These are phyloP conservation scores for Colletotrichum sp. DNA, from an alignment of 2,329 filamentous ascomycete species.

Conservation along the genomic window DNA sequence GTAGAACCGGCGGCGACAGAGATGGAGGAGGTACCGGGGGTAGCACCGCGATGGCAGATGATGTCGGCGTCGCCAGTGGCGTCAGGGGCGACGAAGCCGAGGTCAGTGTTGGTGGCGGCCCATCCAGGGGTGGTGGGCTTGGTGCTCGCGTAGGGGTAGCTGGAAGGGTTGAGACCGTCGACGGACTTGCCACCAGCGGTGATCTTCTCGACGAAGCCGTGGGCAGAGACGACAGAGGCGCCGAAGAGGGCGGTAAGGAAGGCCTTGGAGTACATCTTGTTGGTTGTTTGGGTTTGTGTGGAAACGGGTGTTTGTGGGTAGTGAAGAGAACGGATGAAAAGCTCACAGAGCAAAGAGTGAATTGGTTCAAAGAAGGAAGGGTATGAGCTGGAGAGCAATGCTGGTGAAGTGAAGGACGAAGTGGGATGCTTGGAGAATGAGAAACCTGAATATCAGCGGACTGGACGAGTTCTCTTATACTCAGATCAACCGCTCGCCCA, in stretches of 20 bases:
- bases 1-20: constrained; percentile 62
- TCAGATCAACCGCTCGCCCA: not conserved
- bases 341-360: constrained; percentile 21
- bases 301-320: not conserved
- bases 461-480: constrained; percentile 10
- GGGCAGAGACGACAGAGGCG: constrained; percentile 30
- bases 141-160: constrained; percentile 24
- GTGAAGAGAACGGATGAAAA: constrained; percentile 6
- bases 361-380: not conserved
- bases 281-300: not conserved
- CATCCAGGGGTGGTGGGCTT: constrained; percentile 32
- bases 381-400: constrained; percentile 8
- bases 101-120: constrained; percentile 33
- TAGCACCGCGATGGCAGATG: constrained; percentile 52
- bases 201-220: constrained; percentile 35
- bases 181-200: constrained; percentile 35
- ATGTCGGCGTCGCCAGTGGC: constrained; percentile 45
- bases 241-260: constrained; percentile 24
- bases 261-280: constrained; percentile 20
- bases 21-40: constrained; percentile 41
- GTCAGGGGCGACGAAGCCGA: constrained; percentile 51
- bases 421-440: not conserved
- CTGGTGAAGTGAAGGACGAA: constrained; percentile 9
- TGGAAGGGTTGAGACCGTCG: constrained; percentile 29
- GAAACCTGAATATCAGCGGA: not conserved